Evolutionary conservation across 805 yeast genomes (phyloP), one percentile per base, ranked within the genome.

Genomic region (Debaryomyces prosopidis): DNA sequence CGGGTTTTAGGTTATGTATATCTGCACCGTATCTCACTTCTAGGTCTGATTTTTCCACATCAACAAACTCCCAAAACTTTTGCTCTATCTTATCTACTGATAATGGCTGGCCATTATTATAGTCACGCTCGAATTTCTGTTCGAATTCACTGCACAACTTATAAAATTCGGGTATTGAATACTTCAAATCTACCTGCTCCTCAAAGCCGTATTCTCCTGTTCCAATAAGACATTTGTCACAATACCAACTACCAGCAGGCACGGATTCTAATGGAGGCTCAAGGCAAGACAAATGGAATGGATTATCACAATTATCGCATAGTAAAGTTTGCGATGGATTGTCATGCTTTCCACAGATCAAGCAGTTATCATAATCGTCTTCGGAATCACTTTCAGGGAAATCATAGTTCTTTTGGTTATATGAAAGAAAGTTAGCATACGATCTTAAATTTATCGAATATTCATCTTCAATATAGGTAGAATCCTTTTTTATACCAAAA

Each of bases 171-270:
- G 68, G 62, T 12, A 88, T 65, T 0, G 84, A 70, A 57, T 85
- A 84, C 36, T 70, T 67, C 15, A 70, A 60, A 1, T 82, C 77
- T 1, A 74, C 71, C 28, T 65, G 64, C 51, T 87, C 94, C 51
- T 86, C 91, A 62, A 92, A 91, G 0, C 96, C 96, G 58, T 89
- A 91, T 51, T 83, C 90, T 1, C 94, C 92, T 34, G 88, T 85
- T 0, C 96, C 96, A 11, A 86, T 73, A n/a, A 91, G 69, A 63
- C 98, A 91, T 45, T 77, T 78, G 40, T 85, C 85, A 62, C 98
- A 91, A 58, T 76, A 84, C 96, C 96, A 91, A 14, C 73, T 77
- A 9, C 79, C 79, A 19, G 70, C 59, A 0, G 91, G 90, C 1
- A 84, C 66, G 2, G 56, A 55, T 0, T 63, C 58, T 18, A 85